These are phyloP conservation scores for Alectoria sarmentosa DNA, from an alignment of 495 filamentous ascomycete species.

Conservation along the genomic window DNA sequence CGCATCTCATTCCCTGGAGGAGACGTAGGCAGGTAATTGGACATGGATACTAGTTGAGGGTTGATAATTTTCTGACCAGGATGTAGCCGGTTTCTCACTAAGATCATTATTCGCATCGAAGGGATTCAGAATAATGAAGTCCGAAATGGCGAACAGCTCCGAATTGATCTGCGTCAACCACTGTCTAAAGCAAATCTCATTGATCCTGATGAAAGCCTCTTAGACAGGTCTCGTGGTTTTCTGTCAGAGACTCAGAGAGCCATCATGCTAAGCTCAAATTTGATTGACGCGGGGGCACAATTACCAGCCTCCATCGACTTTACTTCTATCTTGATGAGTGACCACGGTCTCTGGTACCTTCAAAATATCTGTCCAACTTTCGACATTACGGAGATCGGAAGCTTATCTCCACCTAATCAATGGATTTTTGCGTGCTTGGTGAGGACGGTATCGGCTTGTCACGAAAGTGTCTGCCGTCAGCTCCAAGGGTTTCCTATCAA, in stretches of 20 bases:
- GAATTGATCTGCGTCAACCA: not conserved
- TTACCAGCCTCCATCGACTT: slow-evolving; percentile 4
- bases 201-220: not conserved
- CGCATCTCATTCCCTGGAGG: not conserved
- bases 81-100: not conserved
- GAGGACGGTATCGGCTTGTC: not conserved
- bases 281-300: not conserved
- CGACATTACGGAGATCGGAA: not conserved
- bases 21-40: not conserved
- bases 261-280: not conserved
- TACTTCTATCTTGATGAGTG: not conserved
- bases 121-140: not conserved
- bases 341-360: slow-evolving; percentile 2
- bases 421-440: not conserved
- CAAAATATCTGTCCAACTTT: not conserved
- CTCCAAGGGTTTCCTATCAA: not conserved
- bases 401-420: not conserved
- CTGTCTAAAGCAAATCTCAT: not conserved
- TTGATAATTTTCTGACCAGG: not conserved
- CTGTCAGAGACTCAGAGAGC: slow-evolving; percentile 1
- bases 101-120: not conserved
- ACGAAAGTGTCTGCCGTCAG: not conserved
- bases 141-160: not conserved
- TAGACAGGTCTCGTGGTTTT: not conserved
- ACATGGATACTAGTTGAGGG: not conserved